Base-by-base conservation (phyloP, 257 asterid species). In the Plectranthus barbatus region DNA sequence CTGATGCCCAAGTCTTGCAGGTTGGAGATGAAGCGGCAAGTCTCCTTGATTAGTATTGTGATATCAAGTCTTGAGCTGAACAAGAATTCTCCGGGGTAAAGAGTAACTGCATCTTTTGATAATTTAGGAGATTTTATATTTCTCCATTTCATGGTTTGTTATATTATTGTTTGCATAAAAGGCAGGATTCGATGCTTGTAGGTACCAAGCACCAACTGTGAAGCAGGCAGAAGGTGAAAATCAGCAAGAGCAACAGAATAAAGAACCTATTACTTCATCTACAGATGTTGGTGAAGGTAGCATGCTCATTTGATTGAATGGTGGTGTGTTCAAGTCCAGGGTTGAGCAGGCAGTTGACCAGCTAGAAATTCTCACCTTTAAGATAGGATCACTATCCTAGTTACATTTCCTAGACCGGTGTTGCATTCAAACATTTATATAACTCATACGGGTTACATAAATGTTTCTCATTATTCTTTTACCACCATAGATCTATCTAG, bases 21-120 rank as follows among this genome's bases (percentile, higher is more conserved):
- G 52, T 72, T 83, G 81, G 90, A 83, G 80, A 78, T 75, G 84
- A 83, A 79, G 54, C 83, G 86, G 26, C 83, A 80, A 50, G 86
- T 83, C 69, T 83, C 86, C 9, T 59, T 80, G 73, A 78, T 83
- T 66, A 53, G 79, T 51, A 72, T 83, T 60, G 77, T 77, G 37
- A 58, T 83, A 72, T 83, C 90, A 23, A 71, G 67, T 19, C 21
- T 39, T 45, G 90, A 83, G 72, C 67, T 80, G 62, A 70, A 80
- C 69, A 76, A 71, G 78, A 72, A 69, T 72, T 75, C 81, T 47
- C 81, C 86, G 0, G 90, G 90, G 90, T 83, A 76, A 75, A 53
- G 15, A 54, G 11, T 31, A 51, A 18, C 49, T 65, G 40, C 62
- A 15, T 41, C 14, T 12, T 64, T 31, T 9, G 39, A 11, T 47